A percentile compares a stretch with the other conserved stretches of the same genome.
These are phyloP conservation scores for Colletotrichum lindemuthianum DNA, from an alignment of 2,329 filamentous ascomycete genomes.

Conservation along the genomic window DNA sequence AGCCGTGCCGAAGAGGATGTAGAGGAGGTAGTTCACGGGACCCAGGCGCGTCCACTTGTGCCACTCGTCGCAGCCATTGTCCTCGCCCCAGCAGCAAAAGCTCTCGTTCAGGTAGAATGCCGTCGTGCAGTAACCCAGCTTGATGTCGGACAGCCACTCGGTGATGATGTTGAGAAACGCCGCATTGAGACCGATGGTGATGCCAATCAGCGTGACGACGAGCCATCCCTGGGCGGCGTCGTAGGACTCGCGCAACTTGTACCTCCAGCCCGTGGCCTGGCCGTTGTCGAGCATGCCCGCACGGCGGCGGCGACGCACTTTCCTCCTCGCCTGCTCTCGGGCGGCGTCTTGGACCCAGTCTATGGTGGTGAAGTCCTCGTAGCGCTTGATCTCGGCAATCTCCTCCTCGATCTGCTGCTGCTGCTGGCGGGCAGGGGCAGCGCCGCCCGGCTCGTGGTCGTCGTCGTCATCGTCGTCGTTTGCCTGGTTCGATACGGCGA, in stretches of 20 bases:
- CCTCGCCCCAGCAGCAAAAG: slow-evolving; percentile 98
- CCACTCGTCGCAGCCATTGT: slow-evolving; percentile 90
- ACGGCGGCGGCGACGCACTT: slow-evolving; percentile 77
- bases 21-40: slow-evolving; percentile 85
- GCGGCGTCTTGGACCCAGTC: slow-evolving; percentile 99
- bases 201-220: slow-evolving; percentile 91
- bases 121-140: slow-evolving; percentile 93
- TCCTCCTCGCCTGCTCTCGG: slow-evolving; percentile 85
- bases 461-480: slow-evolving; percentile 57
- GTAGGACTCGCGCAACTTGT: slow-evolving; percentile 85
- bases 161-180: slow-evolving; percentile 94
- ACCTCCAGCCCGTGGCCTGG: slow-evolving; percentile 75
- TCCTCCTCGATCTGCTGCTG: slow-evolving; percentile 88
- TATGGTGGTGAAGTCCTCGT: slow-evolving; percentile 99
- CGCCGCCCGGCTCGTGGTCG: slow-evolving; percentile 42
- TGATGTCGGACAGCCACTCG: slow-evolving; percentile 96
- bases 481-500: slow-evolving; percentile 71
- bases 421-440: slow-evolving; percentile 20
- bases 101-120: slow-evolving; percentile 97
- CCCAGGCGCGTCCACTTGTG: slow-evolving; percentile 84
- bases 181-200: slow-evolving; percentile 92
- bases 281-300: slow-evolving; percentile 78
- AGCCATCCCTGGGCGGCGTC: slow-evolving; percentile 98
- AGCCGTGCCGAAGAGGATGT: slow-evolving; percentile 84
- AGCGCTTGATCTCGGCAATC: slow-evolving; percentile 97